A percentile compares a stretch with the other conserved stretches of the same genome.
Conservation (phyloP, 305 asterid species). For the Salvia sclarea region DNA sequence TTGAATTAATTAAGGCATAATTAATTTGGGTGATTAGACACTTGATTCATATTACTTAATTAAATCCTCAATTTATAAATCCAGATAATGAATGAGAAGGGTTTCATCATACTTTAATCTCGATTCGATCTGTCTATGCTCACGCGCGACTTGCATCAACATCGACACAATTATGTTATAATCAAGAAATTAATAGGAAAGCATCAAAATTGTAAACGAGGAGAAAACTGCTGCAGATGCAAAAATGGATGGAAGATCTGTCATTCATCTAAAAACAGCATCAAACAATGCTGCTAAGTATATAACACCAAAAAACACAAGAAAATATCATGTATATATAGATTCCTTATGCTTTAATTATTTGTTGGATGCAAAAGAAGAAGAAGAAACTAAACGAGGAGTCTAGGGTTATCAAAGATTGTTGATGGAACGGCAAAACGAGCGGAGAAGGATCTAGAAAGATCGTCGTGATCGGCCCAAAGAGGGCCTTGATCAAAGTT, state of each 20-base stretch:
- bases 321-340: neutral
- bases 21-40: neutral
- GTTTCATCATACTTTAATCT: neutral
- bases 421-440: slow-evolving; percentile 73
- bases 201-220: slow-evolving; percentile 41
- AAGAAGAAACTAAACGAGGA: slow-evolving; percentile 26
- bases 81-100: neutral
- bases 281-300: neutral
- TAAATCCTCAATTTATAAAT: neutral
- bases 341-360: neutral
- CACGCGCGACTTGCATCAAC: slow-evolving; percentile 13
- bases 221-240: slow-evolving; percentile 10
- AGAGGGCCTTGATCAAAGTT: slow-evolving; percentile 66
- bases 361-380: too few species aligned
- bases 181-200: slow-evolving; percentile 2
- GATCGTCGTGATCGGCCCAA: slow-evolving; percentile 49
- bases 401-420: slow-evolving; percentile 46
- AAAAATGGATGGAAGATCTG: neutral
- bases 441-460: slow-evolving; percentile 76
- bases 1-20: too few species aligned
- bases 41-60: neutral
- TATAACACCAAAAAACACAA: slow-evolving; percentile 7
- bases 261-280: neutral
- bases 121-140: slow-evolving; percentile 26
- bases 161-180: slow-evolving; percentile 2